Base-by-base conservation (phyloP, 306 rosid species). In the Arachis stenosperma region DNA sequence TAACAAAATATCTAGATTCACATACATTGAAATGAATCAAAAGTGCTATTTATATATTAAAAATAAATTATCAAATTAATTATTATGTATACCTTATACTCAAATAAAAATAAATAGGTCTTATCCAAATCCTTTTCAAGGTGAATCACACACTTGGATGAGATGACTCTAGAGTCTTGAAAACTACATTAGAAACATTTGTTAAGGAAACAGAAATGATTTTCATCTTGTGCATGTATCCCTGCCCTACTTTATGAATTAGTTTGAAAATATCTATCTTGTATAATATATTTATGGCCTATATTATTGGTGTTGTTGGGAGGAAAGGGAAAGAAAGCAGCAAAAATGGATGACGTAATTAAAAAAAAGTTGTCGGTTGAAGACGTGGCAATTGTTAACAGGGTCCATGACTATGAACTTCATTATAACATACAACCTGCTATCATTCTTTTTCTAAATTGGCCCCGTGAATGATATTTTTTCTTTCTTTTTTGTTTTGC, bases 281-380 rank as follows among this genome's bases (percentile, higher is more conserved):
- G 36, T 15, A 66, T 43, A 54, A 36, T 54, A 56, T 70, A 78
- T 70, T 8, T 11, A 78, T 50, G 37, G 56, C 46, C 52, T 9
- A 8, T 39, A 37, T 15, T 41, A 61, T 62, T 8, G 6, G 1
- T 13, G 2, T 12, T 50, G 6, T 50, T 50, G 17, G 43, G 39
- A 61, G 11, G 56, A 72, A 67, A 72, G 66, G 69, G 78, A 17
- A 66, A 65, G 78, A 66, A 51, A 61, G 13, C 44, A 77, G n/a
- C 33, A 29, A 52, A 52, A 48, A n/a, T 40, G 33, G 62, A 56
- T 63, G 80, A 64, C 60, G 30, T 70, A 57, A 29, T 2, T 67
- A 47, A 39, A 7, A 39, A 39, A 67, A 60, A 36, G 52, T 46
- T 57, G 54, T 57, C 61, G 74, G 61, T 27, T 61, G n/a, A 6